Conservation (phyloP, 257 asterid species). For the Solanum stenotomum region DNA sequence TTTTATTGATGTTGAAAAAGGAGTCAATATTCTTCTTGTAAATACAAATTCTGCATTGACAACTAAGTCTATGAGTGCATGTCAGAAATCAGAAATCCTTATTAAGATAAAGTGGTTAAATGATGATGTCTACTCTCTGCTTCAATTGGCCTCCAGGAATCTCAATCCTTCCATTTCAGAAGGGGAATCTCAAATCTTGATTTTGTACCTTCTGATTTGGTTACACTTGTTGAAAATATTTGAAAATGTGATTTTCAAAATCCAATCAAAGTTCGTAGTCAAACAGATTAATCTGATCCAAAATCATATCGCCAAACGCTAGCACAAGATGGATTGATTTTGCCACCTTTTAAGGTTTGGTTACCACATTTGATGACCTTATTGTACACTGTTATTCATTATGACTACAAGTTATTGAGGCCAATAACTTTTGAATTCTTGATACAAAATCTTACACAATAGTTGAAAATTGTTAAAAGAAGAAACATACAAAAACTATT, state of each 20-base stretch:
- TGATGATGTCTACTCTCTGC: background rate
- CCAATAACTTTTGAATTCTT: background rate
- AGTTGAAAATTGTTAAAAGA: background rate
- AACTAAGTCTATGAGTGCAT: background rate
- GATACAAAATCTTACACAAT: slow-evolving; percentile 1
- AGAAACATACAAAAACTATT: slow-evolving; percentile 1
- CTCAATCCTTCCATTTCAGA: background rate
- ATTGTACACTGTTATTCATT: background rate
- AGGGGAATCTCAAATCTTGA: background rate
- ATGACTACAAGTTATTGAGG: background rate
- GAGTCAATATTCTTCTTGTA: background rate
- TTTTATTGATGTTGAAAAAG: background rate
- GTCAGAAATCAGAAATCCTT: background rate
- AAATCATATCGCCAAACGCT: background rate
- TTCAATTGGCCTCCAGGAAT: background rate
- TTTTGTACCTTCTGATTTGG: background rate
- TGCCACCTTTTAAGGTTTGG: background rate
- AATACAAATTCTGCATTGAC: slow-evolving; percentile 1
- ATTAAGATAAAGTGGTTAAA: background rate
- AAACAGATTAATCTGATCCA: background rate
- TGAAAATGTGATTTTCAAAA: background rate
- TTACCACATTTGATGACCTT: background rate
- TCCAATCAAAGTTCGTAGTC: background rate
- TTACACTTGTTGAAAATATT: background rate
- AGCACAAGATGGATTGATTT: background rate